Conservation (phyloP, 192 early-diverging fungal species). For the Diversispora eburnea region DNA sequence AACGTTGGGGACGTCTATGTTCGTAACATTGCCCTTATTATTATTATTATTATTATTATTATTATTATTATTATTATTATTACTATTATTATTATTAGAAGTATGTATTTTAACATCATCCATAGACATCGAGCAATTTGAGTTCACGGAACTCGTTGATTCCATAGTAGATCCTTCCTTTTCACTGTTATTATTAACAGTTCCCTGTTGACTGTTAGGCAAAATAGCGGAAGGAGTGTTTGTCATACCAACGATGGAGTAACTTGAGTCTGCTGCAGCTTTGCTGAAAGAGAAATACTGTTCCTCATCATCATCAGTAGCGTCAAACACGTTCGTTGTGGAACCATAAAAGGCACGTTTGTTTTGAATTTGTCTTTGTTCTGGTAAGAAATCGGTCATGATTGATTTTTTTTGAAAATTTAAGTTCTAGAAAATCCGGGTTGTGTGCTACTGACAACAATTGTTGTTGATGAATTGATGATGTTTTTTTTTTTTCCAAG, state of each 20-base stretch:
- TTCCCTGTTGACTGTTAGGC: not conserved
- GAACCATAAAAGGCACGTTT: conserved; percentile 21
- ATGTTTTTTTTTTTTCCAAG: not conserved
- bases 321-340: conserved; percentile 6
- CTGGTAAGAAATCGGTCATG: conserved; percentile 15
- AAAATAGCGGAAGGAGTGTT: conserved; percentile 18
- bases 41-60: too few species aligned
- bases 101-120: conserved; percentile 27
- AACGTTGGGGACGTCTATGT: conserved; percentile 22
- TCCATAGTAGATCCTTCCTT: conserved; percentile 12
- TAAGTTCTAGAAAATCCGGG: not conserved
- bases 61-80: not conserved
- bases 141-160: conserved; percentile 16
- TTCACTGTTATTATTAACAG: not conserved
- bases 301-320: conserved; percentile 12
- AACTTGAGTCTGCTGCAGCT: conserved; percentile 6
- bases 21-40: conserved; percentile 20
- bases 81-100: conserved; percentile 10
- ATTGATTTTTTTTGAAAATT: not conserved
- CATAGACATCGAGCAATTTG: conserved; percentile 4
- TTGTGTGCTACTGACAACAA: not conserved
- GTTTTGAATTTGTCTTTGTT: not conserved
- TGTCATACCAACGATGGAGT: not conserved
- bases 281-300: conserved; percentile 20
- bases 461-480: not conserved